phyloP scores from a whole-genome alignment of 495 filamentous ascomycete genomes.

The Penicillium goetzii region DNA sequence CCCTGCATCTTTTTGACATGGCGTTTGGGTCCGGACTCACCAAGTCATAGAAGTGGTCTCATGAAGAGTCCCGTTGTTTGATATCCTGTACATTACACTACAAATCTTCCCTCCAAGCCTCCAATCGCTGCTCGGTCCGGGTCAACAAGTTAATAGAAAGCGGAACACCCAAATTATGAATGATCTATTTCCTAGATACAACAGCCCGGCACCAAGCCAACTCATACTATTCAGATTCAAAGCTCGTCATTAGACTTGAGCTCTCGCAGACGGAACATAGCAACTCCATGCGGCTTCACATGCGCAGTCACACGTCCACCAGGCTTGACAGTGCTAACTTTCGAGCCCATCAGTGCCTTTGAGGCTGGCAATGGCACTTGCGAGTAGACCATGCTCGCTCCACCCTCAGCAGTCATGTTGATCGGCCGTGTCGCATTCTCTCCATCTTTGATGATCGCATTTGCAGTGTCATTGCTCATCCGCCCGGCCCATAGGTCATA shows the following conservation, averaged over 20 bases:
- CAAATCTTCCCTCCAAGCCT: slow-evolving; percentile 24
- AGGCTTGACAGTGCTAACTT: slow-evolving; percentile 44
- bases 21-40: slow-evolving; percentile 18
- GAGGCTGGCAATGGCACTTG: slow-evolving; percentile 34
- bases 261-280: slow-evolving; percentile 49
- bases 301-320: slow-evolving; percentile 42
- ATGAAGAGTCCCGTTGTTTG: not conserved
- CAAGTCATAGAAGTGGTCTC: not conserved
- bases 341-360: slow-evolving; percentile 44
- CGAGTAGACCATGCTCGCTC: slow-evolving; percentile 45
- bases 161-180: not conserved
- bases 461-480: slow-evolving; percentile 50
- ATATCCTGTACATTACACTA: slow-evolving; percentile 24
- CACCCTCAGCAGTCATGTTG: slow-evolving; percentile 41
- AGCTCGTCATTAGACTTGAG: slow-evolving; percentile 50
- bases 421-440: slow-evolving; percentile 33
- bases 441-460: slow-evolving; percentile 42
- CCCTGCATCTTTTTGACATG: slow-evolving; percentile 12
- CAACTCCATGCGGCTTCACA: slow-evolving; percentile 50
- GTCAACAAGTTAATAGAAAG: slow-evolving; percentile 4
- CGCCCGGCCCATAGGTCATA: slow-evolving; percentile 61
- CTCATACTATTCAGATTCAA: slow-evolving; percentile 22
- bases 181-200: slow-evolving; percentile 7
- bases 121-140: slow-evolving; percentile 19
- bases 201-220: not conserved